Evolutionary conservation across 1,139 yeast species (phyloP), one percentile per base, ranked within the genome.

Genomic region (Spathaspora sp.): DNA sequence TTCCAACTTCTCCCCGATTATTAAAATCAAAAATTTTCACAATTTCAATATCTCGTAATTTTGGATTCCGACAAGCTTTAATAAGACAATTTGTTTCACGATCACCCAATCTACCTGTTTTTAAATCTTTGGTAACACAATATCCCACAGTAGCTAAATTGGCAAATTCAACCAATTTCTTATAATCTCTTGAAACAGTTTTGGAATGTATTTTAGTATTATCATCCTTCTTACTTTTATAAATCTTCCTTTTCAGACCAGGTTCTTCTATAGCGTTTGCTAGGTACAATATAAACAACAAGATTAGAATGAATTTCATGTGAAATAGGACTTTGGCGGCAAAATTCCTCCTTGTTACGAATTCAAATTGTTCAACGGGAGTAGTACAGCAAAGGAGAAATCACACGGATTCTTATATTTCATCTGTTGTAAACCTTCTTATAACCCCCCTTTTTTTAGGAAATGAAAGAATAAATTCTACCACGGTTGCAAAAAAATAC

Each of bases 1-100:
- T 72, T 0, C 87, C 84, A 7, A 80, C 70, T 38, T 74, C 75
- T 8, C 72, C 71, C 50, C 66, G 56, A 8, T 66, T 67, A 38
- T 75, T 77, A 45, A 70, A 70, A 49, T 68, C 61, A 49, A 73
- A 72, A 1, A 72, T 62, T 24, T 63, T 54, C 2, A 74, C 56
- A 7, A 74, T 56, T 9, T 68, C 63, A 9, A 72, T 63, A 33
- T 69, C 47, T 23, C 51, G 43, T 43, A 53, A 59, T n/a, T 51
- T 51, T 3, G 49, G 46, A 10, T 54, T 52, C 15, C 52, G 42
- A 45, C 75, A 70, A 4, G 56, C 50, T 6, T 48, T 38, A 23
- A 58, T 44, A 0, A 58, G 53, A 50, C 75, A 70, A 2, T 53
- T 51, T 3, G 64, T 50, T 2, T 44, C 45, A 2, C 48, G 44